phyloP scores from a whole-genome alignment of 2,329 filamentous ascomycete genomes.

The Apiospora sp. region DNA sequence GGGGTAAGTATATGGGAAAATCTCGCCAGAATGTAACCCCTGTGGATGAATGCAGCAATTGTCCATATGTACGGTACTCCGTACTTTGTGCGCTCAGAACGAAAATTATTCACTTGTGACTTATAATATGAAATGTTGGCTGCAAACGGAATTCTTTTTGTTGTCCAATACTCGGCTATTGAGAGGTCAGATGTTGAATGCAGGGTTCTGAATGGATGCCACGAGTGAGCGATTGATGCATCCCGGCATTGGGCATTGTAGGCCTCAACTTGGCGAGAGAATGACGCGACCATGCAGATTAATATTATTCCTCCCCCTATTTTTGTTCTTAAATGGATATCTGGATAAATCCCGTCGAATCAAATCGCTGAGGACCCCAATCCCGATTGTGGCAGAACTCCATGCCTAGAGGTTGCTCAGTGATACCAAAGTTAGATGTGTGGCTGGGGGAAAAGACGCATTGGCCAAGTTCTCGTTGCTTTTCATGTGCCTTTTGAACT shows the following conservation, averaged over 20 bases:
- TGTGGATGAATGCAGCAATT: background rate
- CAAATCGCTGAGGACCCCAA: background rate
- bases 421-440: slow-evolving; percentile 1
- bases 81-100: background rate
- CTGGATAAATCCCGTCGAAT: slow-evolving; percentile 1
- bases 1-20: background rate
- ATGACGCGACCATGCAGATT: slow-evolving; percentile 21
- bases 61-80: background rate
- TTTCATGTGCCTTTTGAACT: background rate
- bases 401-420: slow-evolving; percentile 4
- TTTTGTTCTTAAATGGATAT: background rate
- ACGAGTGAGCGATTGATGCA: background rate
- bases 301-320: slow-evolving; percentile 5
- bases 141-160: background rate
- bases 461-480: slow-evolving; percentile 2
- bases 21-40: background rate
- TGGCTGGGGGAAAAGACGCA: slow-evolving; percentile 5
- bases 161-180: background rate
- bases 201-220: background rate
- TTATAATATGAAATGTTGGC: background rate
- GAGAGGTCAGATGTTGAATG: background rate
- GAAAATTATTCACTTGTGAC: background rate
- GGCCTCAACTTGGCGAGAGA: slow-evolving; percentile 5
- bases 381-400: slow-evolving; percentile 8
- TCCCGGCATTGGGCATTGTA: slow-evolving; percentile 13